Evolutionary conservation across 2,329 filamentous ascomycete genomes (phyloP), one percentile per base, ranked within the genome.

Genomic region (Aspergillus quadricinctus): DNA sequence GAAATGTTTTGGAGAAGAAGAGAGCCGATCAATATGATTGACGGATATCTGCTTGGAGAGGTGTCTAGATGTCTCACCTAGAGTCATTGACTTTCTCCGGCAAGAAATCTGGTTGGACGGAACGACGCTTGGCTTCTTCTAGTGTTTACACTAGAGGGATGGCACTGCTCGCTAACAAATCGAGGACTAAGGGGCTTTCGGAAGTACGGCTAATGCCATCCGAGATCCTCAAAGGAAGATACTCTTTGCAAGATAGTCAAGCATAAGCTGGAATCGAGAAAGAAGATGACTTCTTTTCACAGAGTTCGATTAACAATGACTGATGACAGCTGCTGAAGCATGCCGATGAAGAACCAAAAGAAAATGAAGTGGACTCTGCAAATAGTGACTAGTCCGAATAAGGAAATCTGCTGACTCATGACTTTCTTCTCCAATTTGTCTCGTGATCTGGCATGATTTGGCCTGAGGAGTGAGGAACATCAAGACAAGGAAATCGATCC

Each of bases 71-170:
- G 61, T 64, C 54, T 58, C 56, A 57, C 31, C 11, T 45, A 25
- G n/a, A 25, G 29, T 51, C 10, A 40, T 51, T 29, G 48, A 53
- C 41, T 50, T 52, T 52, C 28, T 46, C 50, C 31, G 29, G 31
- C 43, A 21, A 29, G 19, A 35, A 40, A 17, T 29, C 6, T 53
- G 48, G 49, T 58, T 58, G 57, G 57, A 43, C 29, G 29, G 45
- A 25, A 25, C 10, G 28, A 49, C 49, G 53, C 62, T 65, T 64
- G 63, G 62, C 62, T 64, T 63, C 54, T 60, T 46, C 59, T 65
- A 65, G 63, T 50, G 58, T 49, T 51, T 54, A 59, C 57, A 52
- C 50, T 58, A 53, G 53, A 46, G 17, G 43, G 43, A 27, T 23
- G 43, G 43, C 27, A 48, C 8, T 40, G 11, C 14, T 55, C 50